Evolutionary conservation across 106 monocot species (phyloP).

Genomic region (Vanilla planifolia): DNA sequence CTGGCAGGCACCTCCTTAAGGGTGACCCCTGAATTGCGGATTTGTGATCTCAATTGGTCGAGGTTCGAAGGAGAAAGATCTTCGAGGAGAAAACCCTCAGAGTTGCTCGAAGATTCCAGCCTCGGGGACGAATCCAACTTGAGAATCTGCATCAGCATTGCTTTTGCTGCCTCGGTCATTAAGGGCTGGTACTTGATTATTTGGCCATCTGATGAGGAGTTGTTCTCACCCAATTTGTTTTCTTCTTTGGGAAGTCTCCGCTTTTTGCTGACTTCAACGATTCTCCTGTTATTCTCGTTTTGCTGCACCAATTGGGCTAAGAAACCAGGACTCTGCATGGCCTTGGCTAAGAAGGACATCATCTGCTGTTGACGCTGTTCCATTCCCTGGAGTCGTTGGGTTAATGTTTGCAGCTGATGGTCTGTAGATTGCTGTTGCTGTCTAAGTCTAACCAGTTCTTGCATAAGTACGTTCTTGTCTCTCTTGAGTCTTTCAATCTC

Average conservation of each 20-base stretch:
- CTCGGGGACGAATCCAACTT: slow-evolving; percentile 16
- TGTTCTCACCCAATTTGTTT: neutral
- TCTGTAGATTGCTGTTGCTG: slow-evolving; percentile 50
- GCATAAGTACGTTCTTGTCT: slow-evolving; percentile 57
- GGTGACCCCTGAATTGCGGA: slow-evolving; percentile 19
- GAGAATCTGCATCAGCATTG: slow-evolving; percentile 18
- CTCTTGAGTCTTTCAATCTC: slow-evolving; percentile 60
- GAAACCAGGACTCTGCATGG: slow-evolving; percentile 31
- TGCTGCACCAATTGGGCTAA: slow-evolving; percentile 35
- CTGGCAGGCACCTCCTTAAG: slow-evolving; percentile 18
- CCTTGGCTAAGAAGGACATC: slow-evolving; percentile 36
- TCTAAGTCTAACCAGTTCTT: slow-evolving; percentile 54
- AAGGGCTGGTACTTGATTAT: slow-evolving; percentile 26
- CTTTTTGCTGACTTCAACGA: slow-evolving; percentile 29
- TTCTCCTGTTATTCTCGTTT: slow-evolving; percentile 18
- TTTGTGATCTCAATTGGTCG: too few species aligned
- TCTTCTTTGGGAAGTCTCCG: slow-evolving; percentile 43
- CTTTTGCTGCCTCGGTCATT: slow-evolving; percentile 13
- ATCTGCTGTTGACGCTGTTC: slow-evolving; percentile 56
- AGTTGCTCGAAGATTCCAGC: slow-evolving; percentile 22
- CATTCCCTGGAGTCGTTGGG: slow-evolving; percentile 37
- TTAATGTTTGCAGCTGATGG: slow-evolving; percentile 21
- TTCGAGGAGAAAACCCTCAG: slow-evolving; percentile 11
- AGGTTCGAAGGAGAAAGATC: slow-evolving; percentile 10
- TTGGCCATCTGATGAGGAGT: slow-evolving; percentile 20